Conservation (phyloP, 208 protist genomes). For the Crithidia brevicula region DNA sequence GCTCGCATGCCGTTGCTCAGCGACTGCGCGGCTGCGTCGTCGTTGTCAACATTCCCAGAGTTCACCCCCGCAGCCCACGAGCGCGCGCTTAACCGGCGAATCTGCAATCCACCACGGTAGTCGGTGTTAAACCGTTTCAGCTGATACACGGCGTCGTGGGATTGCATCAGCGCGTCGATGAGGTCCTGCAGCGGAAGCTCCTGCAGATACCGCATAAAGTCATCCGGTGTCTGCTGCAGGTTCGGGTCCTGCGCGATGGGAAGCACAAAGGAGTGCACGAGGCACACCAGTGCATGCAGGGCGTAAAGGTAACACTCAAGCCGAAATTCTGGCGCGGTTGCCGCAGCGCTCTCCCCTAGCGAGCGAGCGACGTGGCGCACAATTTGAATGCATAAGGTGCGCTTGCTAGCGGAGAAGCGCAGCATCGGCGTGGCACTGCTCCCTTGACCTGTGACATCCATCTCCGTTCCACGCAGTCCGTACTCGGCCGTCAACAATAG, state of each 20-base stretch:
- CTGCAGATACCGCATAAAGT: slow-evolving; percentile 40
- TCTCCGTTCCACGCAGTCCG: slow-evolving; percentile 28
- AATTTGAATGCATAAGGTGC: slow-evolving; percentile 7
- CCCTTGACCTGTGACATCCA: neutral
- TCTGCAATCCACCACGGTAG: slow-evolving; percentile 49
- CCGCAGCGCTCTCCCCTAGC: slow-evolving; percentile 8
- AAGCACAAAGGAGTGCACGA: slow-evolving; percentile 77
- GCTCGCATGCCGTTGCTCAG: slow-evolving; percentile 56
- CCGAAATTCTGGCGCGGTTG: slow-evolving; percentile 20
- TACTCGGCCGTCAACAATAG: slow-evolving; percentile 64
- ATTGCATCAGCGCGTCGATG: slow-evolving; percentile 39
- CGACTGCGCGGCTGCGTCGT: slow-evolving; percentile 29
- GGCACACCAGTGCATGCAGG: slow-evolving; percentile 68
- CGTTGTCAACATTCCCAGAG: neutral
- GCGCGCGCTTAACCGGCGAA: slow-evolving; percentile 11
- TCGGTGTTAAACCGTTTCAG: slow-evolving; percentile 63
- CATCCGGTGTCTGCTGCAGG: slow-evolving; percentile 8
- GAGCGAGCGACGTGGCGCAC: slow-evolving; percentile 28
- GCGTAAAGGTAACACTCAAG: slow-evolving; percentile 59
- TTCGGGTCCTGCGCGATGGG: slow-evolving; percentile 15
- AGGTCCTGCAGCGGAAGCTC: slow-evolving; percentile 42
- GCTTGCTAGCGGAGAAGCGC: slow-evolving; percentile 27
- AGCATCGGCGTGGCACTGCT: slow-evolving; percentile 23
- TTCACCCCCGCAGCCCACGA: slow-evolving; percentile 33
- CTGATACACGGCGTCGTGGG: slow-evolving; percentile 56